Percentiles rank a stretch among this genome's conserved stretches.
These are phyloP conservation scores for Phytophthora constricta DNA, from an alignment of 352 stramenopile genomes.

Conservation along the genomic window DNA sequence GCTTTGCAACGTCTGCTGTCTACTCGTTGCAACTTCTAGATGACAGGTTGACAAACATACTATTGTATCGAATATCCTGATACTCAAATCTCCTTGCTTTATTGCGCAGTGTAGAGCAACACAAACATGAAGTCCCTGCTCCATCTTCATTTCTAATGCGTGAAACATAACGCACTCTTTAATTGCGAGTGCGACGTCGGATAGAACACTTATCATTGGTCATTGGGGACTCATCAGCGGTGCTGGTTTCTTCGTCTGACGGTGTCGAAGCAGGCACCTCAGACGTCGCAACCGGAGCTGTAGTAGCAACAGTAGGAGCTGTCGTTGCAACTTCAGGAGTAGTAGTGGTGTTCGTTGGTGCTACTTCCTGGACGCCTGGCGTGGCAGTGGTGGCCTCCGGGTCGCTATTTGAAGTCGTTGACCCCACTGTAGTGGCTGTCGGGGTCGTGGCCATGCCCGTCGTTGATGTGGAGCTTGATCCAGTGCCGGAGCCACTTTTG, in stretches of 20 bases:
- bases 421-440: slow-evolving; percentile 1
- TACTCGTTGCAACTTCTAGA: no score
- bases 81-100: no score
- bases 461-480: slow-evolving; percentile 9
- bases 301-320: not conserved
- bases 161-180: no score
- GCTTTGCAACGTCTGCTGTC: no score
- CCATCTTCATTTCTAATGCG: no score
- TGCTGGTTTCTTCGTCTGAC: not conserved
- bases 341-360: not conserved
- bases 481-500: slow-evolving; percentile 1
- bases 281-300: not conserved
- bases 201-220: slow-evolving; percentile 17
- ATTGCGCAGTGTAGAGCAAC: no score
- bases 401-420: slow-evolving; percentile 18
- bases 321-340: slow-evolving; percentile 1
- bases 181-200: slow-evolving; percentile 24
- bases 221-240: not conserved
- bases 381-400: slow-evolving; percentile 10
- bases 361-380: not conserved
- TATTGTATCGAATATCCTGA: no score
- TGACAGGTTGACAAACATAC: no score
- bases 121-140: no score
- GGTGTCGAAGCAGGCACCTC: not conserved
- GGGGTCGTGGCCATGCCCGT: slow-evolving; percentile 5